Conservation (phyloP, 2,329 filamentous ascomycete species). For the Colletotrichum agaves region DNA sequence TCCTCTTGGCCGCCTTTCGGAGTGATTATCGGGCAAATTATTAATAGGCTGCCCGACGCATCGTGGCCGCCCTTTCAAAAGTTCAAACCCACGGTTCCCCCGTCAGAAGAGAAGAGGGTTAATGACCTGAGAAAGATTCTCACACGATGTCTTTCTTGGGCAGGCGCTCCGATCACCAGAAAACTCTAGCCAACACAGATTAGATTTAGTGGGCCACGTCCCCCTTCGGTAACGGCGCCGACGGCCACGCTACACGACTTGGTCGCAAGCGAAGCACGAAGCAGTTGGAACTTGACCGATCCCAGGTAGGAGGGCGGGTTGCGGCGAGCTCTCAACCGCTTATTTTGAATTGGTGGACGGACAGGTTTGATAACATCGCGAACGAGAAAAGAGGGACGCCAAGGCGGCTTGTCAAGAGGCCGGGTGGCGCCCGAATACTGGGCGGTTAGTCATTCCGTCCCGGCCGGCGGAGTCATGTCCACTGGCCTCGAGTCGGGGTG, state of each 20-base stretch:
- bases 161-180: constrained; percentile 19
- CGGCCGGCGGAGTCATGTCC: constrained; percentile 17
- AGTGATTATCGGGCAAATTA: constrained; percentile 31
- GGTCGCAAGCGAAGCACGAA: constrained; percentile 11
- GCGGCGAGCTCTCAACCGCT: constrained; percentile 12
- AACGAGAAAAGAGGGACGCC: constrained; percentile 20
- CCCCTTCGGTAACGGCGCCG: constrained; percentile 31
- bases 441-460: constrained; percentile 13
- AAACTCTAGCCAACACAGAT: constrained; percentile 16
- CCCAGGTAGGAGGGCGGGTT: background rate
- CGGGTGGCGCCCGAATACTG: constrained; percentile 7
- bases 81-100: constrained; percentile 13
- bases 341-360: background rate
- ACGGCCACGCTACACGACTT: constrained; percentile 21
- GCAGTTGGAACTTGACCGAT: background rate
- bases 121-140: constrained; percentile 1
- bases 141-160: constrained; percentile 11
- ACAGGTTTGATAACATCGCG: background rate
- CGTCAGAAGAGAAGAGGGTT: constrained; percentile 18
- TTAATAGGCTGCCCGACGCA: background rate
- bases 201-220: constrained; percentile 11
- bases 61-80: background rate
- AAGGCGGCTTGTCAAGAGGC: constrained; percentile 11
- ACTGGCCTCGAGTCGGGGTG: constrained; percentile 4
- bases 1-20: constrained; percentile 13